Base-by-base conservation (phyloP, 306 rosid species). In the Cucurbita pepo region DNA sequence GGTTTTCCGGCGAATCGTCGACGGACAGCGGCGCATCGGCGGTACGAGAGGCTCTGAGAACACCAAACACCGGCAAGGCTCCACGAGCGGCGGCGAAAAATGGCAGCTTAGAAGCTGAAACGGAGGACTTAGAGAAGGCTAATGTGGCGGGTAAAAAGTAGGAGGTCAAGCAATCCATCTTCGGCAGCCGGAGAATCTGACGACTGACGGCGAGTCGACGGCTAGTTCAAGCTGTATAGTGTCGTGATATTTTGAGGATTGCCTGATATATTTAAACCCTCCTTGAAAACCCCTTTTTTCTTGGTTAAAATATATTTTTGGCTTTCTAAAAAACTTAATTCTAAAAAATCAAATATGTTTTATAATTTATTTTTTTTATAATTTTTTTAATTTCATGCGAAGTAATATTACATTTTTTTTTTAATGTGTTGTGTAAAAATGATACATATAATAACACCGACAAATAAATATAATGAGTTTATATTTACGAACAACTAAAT, bases 21-120 rank as follows among this genome's bases (percentile, higher is more conserved):
- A 38, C 34, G n/a, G 59, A 44, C 51, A 56, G 45, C 4, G 71
- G 13, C 69, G 60, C 56, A 18, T 74, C 11, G 37, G 65, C 10
- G 1, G 55, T 73, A 43, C 34, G 30, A 47, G 70, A 59, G 10
- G 77, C 77, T 30, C 25, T 14, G 47, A 50, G 19, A n/a, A 37
- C 59, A 47, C 54, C 36, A 51, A 13, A n/a, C 58, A 18, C 10
- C 25, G 57, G 60, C 77, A 59, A 30, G 22, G 58, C 47, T 75
- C 54, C 52, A 61, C 56, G 80, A 76, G 64, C 15, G 25, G 60
- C 53, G 64, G 77, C 54, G 81, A 82, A 79, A 48, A 70, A 73
- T 73, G 71, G 73, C 70, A 73, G 45, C 56, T 6, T 74, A 78
- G 85, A 81, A 69, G 58, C 60, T 74, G 79, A 83, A 69, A 47